These are phyloP conservation scores for Naumovozyma baii DNA, from an alignment of 805 yeast species.

Conservation along the genomic window DNA sequence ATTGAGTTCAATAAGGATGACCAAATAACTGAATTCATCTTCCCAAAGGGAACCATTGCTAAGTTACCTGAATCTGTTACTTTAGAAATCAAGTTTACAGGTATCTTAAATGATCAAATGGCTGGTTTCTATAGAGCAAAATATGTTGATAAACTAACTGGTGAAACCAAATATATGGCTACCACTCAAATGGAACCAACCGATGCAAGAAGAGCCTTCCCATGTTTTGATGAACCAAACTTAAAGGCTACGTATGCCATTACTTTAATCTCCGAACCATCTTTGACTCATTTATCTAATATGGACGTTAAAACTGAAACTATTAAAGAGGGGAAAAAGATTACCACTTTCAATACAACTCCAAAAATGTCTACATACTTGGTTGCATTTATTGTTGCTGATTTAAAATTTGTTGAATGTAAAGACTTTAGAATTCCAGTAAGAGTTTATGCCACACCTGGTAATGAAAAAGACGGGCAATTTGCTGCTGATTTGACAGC, in stretches of 20 bases:
- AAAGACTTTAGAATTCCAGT: constrained; percentile 38
- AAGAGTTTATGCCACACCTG: constrained; percentile 52
- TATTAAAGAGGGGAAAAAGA: constrained; percentile 31
- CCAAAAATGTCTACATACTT: constrained; percentile 67
- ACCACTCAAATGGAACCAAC: constrained; percentile 53
- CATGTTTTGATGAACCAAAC: constrained; percentile 65
- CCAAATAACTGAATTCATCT: constrained; percentile 55
- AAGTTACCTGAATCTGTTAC: constrained; percentile 32
- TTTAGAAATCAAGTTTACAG: constrained; percentile 45
- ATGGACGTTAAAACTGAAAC: constrained; percentile 44
- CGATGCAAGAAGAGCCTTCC: constrained; percentile 71
- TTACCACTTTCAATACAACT: constrained; percentile 50
- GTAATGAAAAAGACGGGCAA: constrained; percentile 48
- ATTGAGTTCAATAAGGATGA: constrained; percentile 34
- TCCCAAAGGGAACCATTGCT: constrained; percentile 35
- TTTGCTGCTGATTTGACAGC: constrained; percentile 59
- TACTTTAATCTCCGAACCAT: constrained; percentile 41
- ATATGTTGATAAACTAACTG: constrained; percentile 38
- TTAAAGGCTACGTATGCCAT: constrained; percentile 58
- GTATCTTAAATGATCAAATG: constrained; percentile 56
- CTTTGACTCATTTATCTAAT: constrained; percentile 54
- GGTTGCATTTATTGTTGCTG: constrained; percentile 66
- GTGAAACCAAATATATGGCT: constrained; percentile 21
- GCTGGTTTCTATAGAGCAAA: constrained; percentile 66
- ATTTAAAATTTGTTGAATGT: constrained; percentile 50